A percentile compares a stretch with the other conserved stretches of the same genome.
phyloP scores from a whole-genome alignment of 495 filamentous ascomycete species.

The Corynascus novoguineensis region DNA sequence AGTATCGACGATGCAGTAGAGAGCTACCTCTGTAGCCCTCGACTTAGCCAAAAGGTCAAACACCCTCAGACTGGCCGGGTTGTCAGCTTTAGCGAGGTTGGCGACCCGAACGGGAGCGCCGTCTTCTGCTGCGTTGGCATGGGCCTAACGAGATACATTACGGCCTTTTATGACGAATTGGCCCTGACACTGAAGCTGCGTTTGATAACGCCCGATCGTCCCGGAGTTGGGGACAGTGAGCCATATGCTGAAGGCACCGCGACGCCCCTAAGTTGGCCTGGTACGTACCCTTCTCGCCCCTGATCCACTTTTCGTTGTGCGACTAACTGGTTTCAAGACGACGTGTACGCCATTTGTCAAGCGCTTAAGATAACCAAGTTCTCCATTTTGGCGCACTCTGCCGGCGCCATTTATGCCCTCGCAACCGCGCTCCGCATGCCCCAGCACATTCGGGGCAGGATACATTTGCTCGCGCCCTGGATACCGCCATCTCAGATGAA shows the following conservation, averaged over 20 bases:
- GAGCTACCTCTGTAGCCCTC: conserved; percentile 75
- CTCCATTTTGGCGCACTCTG: conserved; percentile 95
- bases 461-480: conserved; percentile 95
- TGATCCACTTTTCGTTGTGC: neutral
- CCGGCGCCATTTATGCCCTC: conserved; percentile 94
- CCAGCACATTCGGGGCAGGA: conserved; percentile 88
- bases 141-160: conserved; percentile 93
- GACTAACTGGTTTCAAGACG: conserved; percentile 52
- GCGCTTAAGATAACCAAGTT: conserved; percentile 90
- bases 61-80: conserved; percentile 80
- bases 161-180: conserved; percentile 95
- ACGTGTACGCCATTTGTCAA: conserved; percentile 93
- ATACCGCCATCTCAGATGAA: conserved; percentile 97
- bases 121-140: conserved; percentile 98
- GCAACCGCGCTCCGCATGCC: conserved; percentile 94
- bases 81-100: conserved; percentile 96
- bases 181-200: conserved; percentile 82
- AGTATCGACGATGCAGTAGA: conserved; percentile 84
- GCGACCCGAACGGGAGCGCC: conserved; percentile 83
- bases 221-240: conserved; percentile 90
- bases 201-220: conserved; percentile 89
- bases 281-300: conserved; percentile 44
- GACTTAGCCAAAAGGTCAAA: conserved; percentile 77
- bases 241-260: conserved; percentile 71
- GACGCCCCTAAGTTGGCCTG: conserved; percentile 89